phyloP scores from a whole-genome alignment of 2,329 filamentous ascomycete genomes.

The Monosporascus sp. region DNA sequence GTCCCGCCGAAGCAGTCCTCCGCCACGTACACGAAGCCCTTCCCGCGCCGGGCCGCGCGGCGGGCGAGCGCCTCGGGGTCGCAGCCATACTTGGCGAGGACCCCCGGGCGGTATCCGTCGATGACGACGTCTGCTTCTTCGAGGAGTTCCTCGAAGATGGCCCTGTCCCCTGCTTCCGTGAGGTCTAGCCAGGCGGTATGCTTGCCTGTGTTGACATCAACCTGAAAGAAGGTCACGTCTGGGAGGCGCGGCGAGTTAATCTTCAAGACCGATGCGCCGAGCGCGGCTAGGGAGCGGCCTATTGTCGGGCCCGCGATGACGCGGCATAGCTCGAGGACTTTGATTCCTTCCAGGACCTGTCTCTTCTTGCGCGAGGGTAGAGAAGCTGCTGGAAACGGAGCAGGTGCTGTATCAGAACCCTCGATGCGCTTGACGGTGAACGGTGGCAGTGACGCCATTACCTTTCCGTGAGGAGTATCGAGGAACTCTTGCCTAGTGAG shows the following conservation, averaged over 20 bases:
- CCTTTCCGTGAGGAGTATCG: slow-evolving; percentile 47
- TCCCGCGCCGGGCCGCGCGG: slow-evolving; percentile 48
- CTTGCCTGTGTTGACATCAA: slow-evolving; percentile 69
- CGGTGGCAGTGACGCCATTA: slow-evolving; percentile 35
- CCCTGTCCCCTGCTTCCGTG: slow-evolving; percentile 47
- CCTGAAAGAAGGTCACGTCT: slow-evolving; percentile 67
- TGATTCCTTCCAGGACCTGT: slow-evolving; percentile 52
- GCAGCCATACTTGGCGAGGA: slow-evolving; percentile 59
- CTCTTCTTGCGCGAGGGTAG: slow-evolving; percentile 23
- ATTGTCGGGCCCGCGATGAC: slow-evolving; percentile 74
- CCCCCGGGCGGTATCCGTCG: slow-evolving; percentile 65
- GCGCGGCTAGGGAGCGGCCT: slow-evolving; percentile 65
- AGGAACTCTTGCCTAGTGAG: slow-evolving; percentile 56
- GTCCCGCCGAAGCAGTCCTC: slow-evolving; percentile 68
- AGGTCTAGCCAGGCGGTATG: slow-evolving; percentile 60
- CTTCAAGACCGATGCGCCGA: slow-evolving; percentile 70
- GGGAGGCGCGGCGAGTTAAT: slow-evolving; percentile 63
- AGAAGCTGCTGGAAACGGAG: slow-evolving; percentile 29
- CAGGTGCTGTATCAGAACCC: slow-evolving; percentile 38
- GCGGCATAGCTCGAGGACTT: slow-evolving; percentile 69
- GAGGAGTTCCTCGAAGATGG: slow-evolving; percentile 53
- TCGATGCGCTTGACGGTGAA: slow-evolving; percentile 49
- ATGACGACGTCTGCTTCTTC: slow-evolving; percentile 60
- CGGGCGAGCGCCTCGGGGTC: slow-evolving; percentile 48
- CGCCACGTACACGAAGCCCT: slow-evolving; percentile 62